These are phyloP conservation scores for Helotiales sp. DNA, from an alignment of 2,329 filamentous ascomycete genomes.

Conservation along the genomic window DNA sequence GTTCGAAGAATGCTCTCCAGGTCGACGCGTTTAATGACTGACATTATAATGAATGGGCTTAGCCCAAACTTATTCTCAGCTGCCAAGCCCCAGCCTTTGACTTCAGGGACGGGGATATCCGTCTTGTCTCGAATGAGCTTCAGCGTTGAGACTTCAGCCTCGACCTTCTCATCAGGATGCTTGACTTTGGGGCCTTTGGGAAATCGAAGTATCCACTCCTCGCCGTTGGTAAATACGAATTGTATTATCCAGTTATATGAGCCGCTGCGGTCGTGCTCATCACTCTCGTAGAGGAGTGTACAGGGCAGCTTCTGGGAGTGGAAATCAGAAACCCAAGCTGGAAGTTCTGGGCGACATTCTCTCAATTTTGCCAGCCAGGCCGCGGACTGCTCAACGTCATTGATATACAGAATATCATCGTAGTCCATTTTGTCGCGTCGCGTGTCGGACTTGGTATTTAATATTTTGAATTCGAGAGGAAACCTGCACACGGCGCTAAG, in stretches of 20 bases:
- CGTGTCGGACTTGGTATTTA: neutral
- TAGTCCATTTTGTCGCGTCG: neutral
- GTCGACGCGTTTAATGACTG: constrained; percentile 18
- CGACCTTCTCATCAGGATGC: constrained; percentile 19
- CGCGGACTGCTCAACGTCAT: neutral
- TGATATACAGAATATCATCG: neutral
- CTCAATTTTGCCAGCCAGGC: constrained; percentile 7
- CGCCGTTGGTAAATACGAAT: constrained; percentile 10
- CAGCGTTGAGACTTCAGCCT: constrained; percentile 17
- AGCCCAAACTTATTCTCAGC: constrained; percentile 26
- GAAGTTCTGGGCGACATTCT: constrained; percentile 6
- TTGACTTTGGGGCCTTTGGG: constrained; percentile 15
- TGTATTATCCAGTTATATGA: constrained; percentile 9
- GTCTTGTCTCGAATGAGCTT: constrained; percentile 17
- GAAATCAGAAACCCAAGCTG: constrained; percentile 8
- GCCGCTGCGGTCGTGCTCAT: constrained; percentile 6
- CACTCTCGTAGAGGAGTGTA: constrained; percentile 3
- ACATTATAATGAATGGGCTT: constrained; percentile 18
- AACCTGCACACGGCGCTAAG: neutral
- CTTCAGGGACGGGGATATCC: constrained; percentile 22
- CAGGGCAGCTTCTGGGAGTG: constrained; percentile 6
- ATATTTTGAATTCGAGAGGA: neutral
- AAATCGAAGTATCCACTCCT: constrained; percentile 18
- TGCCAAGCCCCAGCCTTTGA: constrained; percentile 33
- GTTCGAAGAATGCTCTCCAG: constrained; percentile 15